phyloP scores from a whole-genome alignment of 1,139 yeast species.

The Pichia sp. region DNA sequence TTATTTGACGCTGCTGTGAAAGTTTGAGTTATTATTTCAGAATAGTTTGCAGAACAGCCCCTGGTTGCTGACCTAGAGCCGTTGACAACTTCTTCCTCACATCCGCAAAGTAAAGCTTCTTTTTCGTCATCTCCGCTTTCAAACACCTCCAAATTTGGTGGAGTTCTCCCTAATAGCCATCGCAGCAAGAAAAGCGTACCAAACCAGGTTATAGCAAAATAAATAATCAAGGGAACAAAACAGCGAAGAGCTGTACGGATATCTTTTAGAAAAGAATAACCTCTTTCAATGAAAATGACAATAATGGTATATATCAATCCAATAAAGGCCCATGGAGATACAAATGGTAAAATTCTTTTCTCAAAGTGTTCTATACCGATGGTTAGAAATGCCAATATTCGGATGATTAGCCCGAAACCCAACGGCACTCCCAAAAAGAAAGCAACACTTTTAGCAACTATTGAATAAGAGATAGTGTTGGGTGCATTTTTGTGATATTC shows the following conservation, averaged over 20 bases:
- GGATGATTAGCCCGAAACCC: conserved; percentile 41
- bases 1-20: conserved; percentile 59
- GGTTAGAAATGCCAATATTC: conserved; percentile 29
- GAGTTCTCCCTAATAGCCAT: conserved; percentile 25
- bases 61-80: conserved; percentile 21
- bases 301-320: conserved; percentile 52
- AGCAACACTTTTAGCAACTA: conserved; percentile 50
- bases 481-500: background rate
- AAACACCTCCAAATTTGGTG: conserved; percentile 7
- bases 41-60: conserved; percentile 40
- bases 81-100: conserved; percentile 32
- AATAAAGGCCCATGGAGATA: conserved; percentile 48
- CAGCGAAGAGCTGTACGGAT: conserved; percentile 50
- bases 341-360: conserved; percentile 36
- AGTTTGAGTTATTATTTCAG: conserved; percentile 45
- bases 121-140: conserved; percentile 8
- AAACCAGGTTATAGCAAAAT: conserved; percentile 48
- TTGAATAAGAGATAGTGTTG: conserved; percentile 32
- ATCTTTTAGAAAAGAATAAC: conserved; percentile 45
- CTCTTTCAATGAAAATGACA: conserved; percentile 51
- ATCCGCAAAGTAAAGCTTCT: conserved; percentile 35
- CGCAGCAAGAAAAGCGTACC: conserved; percentile 41
- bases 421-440: conserved; percentile 55
- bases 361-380: conserved; percentile 33
- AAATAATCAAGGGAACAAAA: conserved; percentile 46